Evolutionary conservation across 2,329 filamentous ascomycete genomes (phyloP).

Genomic region (Pseudogymnoascus sp.): DNA sequence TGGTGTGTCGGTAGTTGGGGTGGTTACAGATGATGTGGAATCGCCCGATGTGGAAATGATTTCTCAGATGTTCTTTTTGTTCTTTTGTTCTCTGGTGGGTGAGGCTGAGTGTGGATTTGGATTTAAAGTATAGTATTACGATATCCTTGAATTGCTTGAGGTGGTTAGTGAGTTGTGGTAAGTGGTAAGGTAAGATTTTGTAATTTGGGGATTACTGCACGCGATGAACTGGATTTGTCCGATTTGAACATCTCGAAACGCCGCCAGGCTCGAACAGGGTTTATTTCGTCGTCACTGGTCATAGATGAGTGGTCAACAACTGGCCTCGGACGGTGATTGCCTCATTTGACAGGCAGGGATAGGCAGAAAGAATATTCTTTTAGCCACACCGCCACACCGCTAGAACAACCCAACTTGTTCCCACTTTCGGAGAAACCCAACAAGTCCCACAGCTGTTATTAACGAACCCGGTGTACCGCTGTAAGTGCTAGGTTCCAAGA

Average conservation of each 20-base stretch:
- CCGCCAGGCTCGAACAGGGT: neutral
- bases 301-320: neutral
- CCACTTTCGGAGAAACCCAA: too few species aligned
- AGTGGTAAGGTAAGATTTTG: neutral
- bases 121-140: neutral
- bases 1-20: neutral
- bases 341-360: neutral
- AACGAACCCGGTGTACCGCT: neutral
- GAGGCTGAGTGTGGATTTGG: neutral
- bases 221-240: neutral
- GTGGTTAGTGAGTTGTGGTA: neutral
- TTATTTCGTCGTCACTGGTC: neutral
- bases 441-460: neutral
- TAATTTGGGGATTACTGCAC: neutral
- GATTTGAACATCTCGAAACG: neutral
- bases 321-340: neutral
- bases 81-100: neutral
- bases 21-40: neutral
- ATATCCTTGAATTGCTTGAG: neutral
- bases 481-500: neutral
- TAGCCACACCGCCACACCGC: conserved; percentile 6
- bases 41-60: conserved; percentile 2
- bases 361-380: neutral
- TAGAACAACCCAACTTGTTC: neutral
- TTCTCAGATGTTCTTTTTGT: neutral